These are phyloP conservation scores for Eucalyptus virginea DNA, from an alignment of 345 rosid species.

Conservation along the genomic window DNA sequence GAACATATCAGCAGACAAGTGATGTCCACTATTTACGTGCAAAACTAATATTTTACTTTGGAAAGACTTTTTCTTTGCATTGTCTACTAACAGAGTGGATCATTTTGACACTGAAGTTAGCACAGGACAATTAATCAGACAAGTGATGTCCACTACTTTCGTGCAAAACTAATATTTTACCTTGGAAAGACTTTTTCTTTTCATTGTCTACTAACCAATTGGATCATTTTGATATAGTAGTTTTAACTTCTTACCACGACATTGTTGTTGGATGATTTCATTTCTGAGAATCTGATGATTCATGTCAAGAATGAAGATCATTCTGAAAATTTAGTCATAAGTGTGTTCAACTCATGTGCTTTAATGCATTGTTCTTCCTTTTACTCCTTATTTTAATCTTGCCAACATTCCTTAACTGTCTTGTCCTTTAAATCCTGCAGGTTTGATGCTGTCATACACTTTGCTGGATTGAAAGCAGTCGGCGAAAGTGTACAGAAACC, in stretches of 20 bases:
- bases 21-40: not conserved
- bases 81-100: not conserved
- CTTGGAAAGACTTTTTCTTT: not conserved
- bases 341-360: not conserved
- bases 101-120: not conserved
- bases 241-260: not conserved
- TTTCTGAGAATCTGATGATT: not conserved
- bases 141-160: not conserved
- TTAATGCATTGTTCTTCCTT: not conserved
- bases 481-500: slow-evolving; percentile 95
- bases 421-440: slow-evolving; percentile 12
- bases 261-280: not conserved
- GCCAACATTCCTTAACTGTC: not conserved
- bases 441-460: slow-evolving; percentile 96
- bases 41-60: not conserved
- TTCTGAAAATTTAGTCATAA: not conserved
- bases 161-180: not conserved
- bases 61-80: not conserved
- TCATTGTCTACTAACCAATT: not conserved
- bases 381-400: not conserved
- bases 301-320: not conserved
- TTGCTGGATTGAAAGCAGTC: slow-evolving; percentile 98
- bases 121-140: not conserved
- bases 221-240: not conserved
- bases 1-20: not conserved